phyloP scores from a whole-genome alignment of 1,139 yeast species.

The Casaregolazyma lundiana region DNA sequence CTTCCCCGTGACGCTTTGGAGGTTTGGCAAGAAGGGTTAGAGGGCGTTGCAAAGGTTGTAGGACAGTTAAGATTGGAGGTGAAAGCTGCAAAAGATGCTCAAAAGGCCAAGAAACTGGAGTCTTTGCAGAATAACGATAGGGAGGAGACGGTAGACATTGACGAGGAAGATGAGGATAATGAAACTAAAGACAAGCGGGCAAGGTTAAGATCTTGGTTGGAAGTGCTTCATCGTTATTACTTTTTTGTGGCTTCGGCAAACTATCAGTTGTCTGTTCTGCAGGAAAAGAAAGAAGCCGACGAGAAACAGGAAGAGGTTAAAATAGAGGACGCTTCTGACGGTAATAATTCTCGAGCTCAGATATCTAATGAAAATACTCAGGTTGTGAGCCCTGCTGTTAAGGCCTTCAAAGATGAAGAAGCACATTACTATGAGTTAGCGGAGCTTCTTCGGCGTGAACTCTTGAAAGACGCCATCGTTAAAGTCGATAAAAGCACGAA shows the following conservation, averaged over 20 bases:
- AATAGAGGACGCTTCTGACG: constrained; percentile 10
- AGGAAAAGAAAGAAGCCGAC: constrained; percentile 18
- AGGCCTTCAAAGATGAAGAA: constrained; percentile 37
- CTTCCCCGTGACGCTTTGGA: constrained; percentile 47
- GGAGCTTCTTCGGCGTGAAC: constrained; percentile 51
- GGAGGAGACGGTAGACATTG: constrained; percentile 19
- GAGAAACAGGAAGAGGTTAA: constrained; percentile 13
- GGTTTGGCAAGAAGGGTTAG: constrained; percentile 40
- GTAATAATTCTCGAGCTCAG: too few species aligned
- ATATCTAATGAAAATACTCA: constrained; percentile 2
- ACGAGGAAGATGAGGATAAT: constrained; percentile 29
- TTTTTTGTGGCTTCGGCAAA: constrained; percentile 80
- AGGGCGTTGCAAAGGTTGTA: constrained; percentile 35
- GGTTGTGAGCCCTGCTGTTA: constrained; percentile 21
- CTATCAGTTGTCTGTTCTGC: constrained; percentile 45
- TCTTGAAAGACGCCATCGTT: constrained; percentile 45
- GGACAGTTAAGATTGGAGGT: constrained; percentile 20
- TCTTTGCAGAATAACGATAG: constrained; percentile 14
- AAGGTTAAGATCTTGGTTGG: constrained; percentile 43
- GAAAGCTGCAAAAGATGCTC: constrained; percentile 16
- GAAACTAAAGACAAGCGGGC: constrained; percentile 21
- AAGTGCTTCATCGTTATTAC: constrained; percentile 66
- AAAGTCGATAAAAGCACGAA: constrained; percentile 29
- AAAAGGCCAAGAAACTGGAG: constrained; percentile 21
- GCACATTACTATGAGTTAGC: constrained; percentile 55